Evolutionary conservation across 306 rosid species (phyloP).

Genomic region (Lathyrus aphaca): DNA sequence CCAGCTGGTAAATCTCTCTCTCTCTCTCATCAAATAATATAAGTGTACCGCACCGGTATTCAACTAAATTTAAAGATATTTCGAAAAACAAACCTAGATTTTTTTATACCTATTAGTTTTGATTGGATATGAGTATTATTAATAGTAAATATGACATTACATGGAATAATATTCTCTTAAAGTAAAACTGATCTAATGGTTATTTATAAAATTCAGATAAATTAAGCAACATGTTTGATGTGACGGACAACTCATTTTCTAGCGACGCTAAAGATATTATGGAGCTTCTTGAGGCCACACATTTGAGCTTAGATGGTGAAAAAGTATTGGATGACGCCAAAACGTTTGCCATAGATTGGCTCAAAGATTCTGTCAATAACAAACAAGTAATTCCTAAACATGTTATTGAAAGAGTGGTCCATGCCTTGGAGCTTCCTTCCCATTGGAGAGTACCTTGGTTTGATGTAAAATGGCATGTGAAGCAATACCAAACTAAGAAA

Average conservation of each 20-base stretch:
- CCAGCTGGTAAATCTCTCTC: slow-evolving; percentile 52
- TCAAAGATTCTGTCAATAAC: slow-evolving; percentile 28
- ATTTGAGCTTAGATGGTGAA: slow-evolving; percentile 54
- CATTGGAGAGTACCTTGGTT: slow-evolving; percentile 72
- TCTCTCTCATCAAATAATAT: no score
- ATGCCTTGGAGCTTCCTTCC: slow-evolving; percentile 55
- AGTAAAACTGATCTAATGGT: not conserved
- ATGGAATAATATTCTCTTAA: no score
- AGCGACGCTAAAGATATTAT: slow-evolving; percentile 31
- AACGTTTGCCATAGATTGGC: slow-evolving; percentile 6
- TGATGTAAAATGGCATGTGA: slow-evolving; percentile 57
- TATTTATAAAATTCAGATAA: slow-evolving; percentile 40
- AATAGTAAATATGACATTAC: no score
- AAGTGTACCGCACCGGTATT: no score
- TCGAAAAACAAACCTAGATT: no score
- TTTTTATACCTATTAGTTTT: no score
- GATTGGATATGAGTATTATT: no score
- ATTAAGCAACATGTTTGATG: slow-evolving; percentile 38
- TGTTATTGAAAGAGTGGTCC: slow-evolving; percentile 37
- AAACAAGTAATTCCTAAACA: not conserved
- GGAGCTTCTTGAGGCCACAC: slow-evolving; percentile 55
- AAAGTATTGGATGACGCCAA: slow-evolving; percentile 38
- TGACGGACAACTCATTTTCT: not conserved
- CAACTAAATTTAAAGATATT: no score
- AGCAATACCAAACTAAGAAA: slow-evolving; percentile 17